Conservation (phyloP, 768 basidiomycete species). For the Hericium coralloides region DNA sequence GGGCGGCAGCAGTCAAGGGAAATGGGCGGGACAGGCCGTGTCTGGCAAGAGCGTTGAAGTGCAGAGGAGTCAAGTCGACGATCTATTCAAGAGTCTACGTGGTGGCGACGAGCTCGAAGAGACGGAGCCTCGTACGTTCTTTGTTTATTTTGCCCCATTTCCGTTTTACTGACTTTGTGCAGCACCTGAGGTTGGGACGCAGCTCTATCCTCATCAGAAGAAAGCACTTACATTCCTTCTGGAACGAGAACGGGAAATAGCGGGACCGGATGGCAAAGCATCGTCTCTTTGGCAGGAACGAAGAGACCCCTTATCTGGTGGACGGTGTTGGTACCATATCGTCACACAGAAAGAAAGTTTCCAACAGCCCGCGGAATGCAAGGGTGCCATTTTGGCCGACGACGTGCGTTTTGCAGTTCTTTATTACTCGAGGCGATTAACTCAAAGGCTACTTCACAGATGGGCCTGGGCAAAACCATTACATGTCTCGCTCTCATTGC, state of each 20-base stretch:
- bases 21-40: slow-evolving; percentile 50
- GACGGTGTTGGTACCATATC: slow-evolving; percentile 65
- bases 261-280: slow-evolving; percentile 46
- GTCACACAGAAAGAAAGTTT: slow-evolving; percentile 76
- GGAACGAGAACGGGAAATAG: slow-evolving; percentile 70
- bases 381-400: slow-evolving; percentile 91
- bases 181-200: slow-evolving; percentile 73
- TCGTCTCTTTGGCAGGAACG: slow-evolving; percentile 67
- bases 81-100: slow-evolving; percentile 83
- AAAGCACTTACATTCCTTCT: slow-evolving; percentile 94
- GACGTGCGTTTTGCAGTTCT: slow-evolving; percentile 54
- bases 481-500: slow-evolving; percentile 92
- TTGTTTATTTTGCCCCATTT: slow-evolving; percentile 7
- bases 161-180: slow-evolving; percentile 13
- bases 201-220: slow-evolving; percentile 94
- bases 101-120: slow-evolving; percentile 82
- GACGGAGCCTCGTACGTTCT: slow-evolving; percentile 73
- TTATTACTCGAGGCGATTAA: background rate
- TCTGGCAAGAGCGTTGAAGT: slow-evolving; percentile 80
- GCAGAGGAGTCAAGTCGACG: slow-evolving; percentile 88
- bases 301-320: slow-evolving; percentile 37
- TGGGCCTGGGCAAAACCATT: slow-evolving; percentile 98
- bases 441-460: slow-evolving; percentile 38
- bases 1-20: slow-evolving; percentile 26
- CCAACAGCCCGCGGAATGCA: slow-evolving; percentile 60